phyloP scores from a whole-genome alignment of 1,284 basidiomycete genomes.

The Agroathelia rolfsii region DNA sequence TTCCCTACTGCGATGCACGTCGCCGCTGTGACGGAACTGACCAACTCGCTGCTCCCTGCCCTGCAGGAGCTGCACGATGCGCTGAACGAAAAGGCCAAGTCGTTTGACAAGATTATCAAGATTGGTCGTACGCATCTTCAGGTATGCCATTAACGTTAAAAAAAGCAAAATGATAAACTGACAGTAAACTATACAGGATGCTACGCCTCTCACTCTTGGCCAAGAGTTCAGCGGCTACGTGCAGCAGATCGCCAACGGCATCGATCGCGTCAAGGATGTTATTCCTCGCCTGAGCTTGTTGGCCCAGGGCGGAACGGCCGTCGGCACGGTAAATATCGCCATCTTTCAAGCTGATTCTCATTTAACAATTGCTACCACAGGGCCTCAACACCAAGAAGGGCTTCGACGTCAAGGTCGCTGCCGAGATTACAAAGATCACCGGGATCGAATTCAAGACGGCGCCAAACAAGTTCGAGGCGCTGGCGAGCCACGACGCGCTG shows the following conservation, averaged over 20 bases:
- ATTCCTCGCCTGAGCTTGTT: conserved; percentile 85
- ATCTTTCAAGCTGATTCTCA: conserved; percentile 2
- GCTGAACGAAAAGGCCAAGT: conserved; percentile 72
- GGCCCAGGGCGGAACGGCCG: conserved; percentile 97
- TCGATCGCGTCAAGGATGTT: conserved; percentile 75
- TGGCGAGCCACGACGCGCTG: conserved; percentile 94
- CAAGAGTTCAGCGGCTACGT: conserved; percentile 99
- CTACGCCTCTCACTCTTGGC: conserved; percentile 93
- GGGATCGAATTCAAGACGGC: conserved; percentile 91
- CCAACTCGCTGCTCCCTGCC: conserved; percentile 76
- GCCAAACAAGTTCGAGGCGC: conserved; percentile 99
- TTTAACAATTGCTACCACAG: conserved; percentile 34
- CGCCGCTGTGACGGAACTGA: conserved; percentile 88
- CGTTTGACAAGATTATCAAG: conserved; percentile 91
- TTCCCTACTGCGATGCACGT: conserved; percentile 99
- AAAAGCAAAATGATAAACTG: too few species aligned
- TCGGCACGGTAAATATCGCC: conserved; percentile 72
- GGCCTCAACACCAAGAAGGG: conserved; percentile 96
- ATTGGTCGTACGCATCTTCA: conserved; percentile 98
- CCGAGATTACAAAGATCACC: conserved; percentile 87
- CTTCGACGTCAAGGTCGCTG: conserved; percentile 92
- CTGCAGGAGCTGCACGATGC: conserved; percentile 78
- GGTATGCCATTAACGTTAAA: conserved; percentile 24
- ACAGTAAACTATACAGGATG: conserved; percentile 82
- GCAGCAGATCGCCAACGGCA: conserved; percentile 87